Evolutionary conservation across 176 grass and related monocot species (phyloP).

Genomic region (barley (Hordeum vulgare)): DNA sequence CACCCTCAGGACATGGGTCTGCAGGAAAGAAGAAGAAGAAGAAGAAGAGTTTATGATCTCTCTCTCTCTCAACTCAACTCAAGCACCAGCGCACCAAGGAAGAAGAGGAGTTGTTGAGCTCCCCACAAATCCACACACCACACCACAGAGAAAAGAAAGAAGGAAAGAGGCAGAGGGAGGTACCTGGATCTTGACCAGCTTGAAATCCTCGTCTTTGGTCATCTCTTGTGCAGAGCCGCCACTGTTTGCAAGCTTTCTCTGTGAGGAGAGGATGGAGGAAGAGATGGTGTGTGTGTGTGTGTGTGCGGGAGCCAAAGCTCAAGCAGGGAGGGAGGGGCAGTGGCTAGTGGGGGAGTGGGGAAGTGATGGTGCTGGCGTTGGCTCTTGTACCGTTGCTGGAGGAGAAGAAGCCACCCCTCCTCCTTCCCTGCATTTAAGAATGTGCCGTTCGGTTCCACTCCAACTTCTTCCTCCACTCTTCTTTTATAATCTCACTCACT

Average conservation of each 20-base stretch:
- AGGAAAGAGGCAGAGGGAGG: neutral
- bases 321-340: conserved; percentile 3
- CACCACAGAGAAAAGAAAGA: neutral
- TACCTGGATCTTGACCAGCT: conserved; percentile 99
- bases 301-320: too few species aligned
- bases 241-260: conserved; percentile 1
- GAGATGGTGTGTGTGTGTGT: too few species aligned
- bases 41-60: neutral
- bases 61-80: too few species aligned
- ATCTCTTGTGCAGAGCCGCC: conserved; percentile 29
- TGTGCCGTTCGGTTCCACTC: neutral
- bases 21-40: conserved; percentile 24
- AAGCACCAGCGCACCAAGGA: too few species aligned
- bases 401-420: conserved; percentile 20
- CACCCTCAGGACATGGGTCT: conserved; percentile 90
- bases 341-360: conserved; percentile 19
- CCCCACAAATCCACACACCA: neutral
- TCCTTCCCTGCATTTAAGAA: conserved; percentile 35
- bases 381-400: conserved; percentile 46
- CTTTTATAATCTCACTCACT: conserved; percentile 24
- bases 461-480: neutral
- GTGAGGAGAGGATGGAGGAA: neutral
- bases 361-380: conserved; percentile 10
- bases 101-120: neutral
- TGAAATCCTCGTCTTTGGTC: conserved; percentile 94